phyloP scores from a whole-genome alignment of 345 rosid genomes.

The Triadica sebifera region DNA sequence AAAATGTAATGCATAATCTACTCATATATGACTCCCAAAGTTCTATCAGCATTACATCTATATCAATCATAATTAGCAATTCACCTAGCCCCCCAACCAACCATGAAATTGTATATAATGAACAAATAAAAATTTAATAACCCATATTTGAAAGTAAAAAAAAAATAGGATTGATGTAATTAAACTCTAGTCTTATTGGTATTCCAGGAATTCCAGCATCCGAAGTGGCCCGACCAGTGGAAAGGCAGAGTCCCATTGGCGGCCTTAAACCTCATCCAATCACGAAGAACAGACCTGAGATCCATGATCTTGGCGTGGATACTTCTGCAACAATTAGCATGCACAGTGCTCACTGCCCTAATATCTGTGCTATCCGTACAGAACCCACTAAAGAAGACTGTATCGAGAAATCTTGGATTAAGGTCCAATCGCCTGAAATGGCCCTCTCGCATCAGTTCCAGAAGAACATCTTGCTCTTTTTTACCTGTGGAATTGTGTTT shows the following conservation, averaged over 20 bases:
- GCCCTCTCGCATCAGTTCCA: conserved; percentile 5
- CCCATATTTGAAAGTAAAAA: too few relatives aligned
- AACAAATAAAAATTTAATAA: too few relatives aligned
- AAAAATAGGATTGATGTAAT: neutral
- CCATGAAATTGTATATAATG: too few relatives aligned
- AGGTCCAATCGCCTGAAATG: neutral
- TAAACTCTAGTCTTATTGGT: neutral
- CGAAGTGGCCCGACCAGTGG: conserved; percentile 21
- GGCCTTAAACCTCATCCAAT: conserved; percentile 20
- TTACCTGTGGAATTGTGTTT: conserved; percentile 20
- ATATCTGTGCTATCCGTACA: too few relatives aligned
- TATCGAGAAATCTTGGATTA: conserved; percentile 23
- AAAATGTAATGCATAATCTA: too few relatives aligned
- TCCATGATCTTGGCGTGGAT: conserved; percentile 26
- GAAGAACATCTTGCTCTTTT: conserved; percentile 31
- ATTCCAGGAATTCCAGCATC: conserved; percentile 22
- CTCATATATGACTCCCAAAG: too few relatives aligned
- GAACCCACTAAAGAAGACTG: too few relatives aligned
- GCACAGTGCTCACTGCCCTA: conserved; percentile 20
- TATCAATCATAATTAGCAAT: too few relatives aligned
- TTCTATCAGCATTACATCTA: too few relatives aligned
- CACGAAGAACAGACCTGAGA: conserved; percentile 17
- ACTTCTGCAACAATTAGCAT: conserved; percentile 32
- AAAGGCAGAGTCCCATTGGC: neutral
- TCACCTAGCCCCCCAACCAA: too few relatives aligned